Base-by-base conservation (phyloP, 345 rosid genomes). In the Ceriops tagal region DNA sequence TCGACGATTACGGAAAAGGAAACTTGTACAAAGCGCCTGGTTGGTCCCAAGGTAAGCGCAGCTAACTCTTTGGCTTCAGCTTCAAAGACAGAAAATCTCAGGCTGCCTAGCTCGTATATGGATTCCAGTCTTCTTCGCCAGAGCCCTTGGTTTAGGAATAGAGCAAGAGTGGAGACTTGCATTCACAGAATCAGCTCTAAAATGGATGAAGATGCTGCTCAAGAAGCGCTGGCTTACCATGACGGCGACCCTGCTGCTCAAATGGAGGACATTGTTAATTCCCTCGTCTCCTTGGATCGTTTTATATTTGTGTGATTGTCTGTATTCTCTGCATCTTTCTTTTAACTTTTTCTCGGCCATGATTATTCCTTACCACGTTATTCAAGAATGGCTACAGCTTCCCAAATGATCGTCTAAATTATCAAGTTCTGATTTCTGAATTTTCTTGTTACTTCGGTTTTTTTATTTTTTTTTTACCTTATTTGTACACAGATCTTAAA, bases 271-370 rank as follows among this genome's bases (percentile, higher is more conserved):
- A 66, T 90, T 3, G 85, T 82, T 26, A 90, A 86, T 63, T 96
- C 96, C 68, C 82, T 83, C 27, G 87, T 92, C 67, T 90, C 93
- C 71, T 84, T 92, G 83, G 98, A 92, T 81, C 90, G 98, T 72
- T 92, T 90, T 74, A 89, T 92, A 61, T 92, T 92, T 76, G 83
- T 92, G n/a, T 88, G 82, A 72, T 77, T 26, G 61, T 35, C 43
- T 24, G 27, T 37, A 27, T 4, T 43, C 8, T 2, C 27, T 26
- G 21, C 20, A 8, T 13, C 43, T 9, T 11, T 37, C 26, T 62
- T 52, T 20, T 32, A 43, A 37, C 27, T 68, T 27, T 3, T 13
- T 39, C 6, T 26, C 1, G 5, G 7, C n/a, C 8, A 58, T 10
- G 35, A 27, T 7, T 37, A 18, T 18, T 64, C 26, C 18, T 64